Evolutionary conservation across 148 eudicot species (phyloP), one percentile per base, ranked within the genome.

Genomic region (Heliamphora exappendiculata): DNA sequence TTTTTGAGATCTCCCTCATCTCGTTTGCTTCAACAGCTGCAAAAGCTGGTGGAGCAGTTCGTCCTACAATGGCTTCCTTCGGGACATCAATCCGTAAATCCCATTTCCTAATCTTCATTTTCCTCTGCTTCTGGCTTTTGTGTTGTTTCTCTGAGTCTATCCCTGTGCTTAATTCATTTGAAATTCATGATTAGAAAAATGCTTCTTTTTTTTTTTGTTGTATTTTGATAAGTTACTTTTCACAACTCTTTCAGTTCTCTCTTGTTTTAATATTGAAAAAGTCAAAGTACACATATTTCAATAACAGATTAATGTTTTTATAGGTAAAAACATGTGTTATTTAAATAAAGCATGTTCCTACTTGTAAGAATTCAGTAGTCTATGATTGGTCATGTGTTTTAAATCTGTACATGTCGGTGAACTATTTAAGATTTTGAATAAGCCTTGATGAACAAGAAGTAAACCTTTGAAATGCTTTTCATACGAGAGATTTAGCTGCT

Each of bases 11-110:
- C 39, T 1, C 33, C 22, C 41, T 62, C 41, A 31, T 16, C n/a
- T 62, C 39, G 37, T 62, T 62, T 62, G 22, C 16, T 62, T 62
- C 41, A 33, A 33, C 33, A 62, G 41, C 49, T 39, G 44, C 76
- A 41, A 16, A 73, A 73, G 76, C 57, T 73, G 66, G 37, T 5
- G 24, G 50, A 34, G 28, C 67, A 14, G 41, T 33, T 62, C 41
- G 67, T 53, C 76, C 50, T 17, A 58, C 67, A 41, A 74, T 74
- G 76, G 76, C 37, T 58, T 74, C 76, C 54, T 42, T 74, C 19
- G 51, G 19, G 34, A 73, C 37, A 36, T 24, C 69, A 60, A 20
- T 74, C 19, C 54, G 77, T 74, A 74, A 34, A 20, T 16, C 14
- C 53, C 65, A 58, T 39, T 58, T 14, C 47, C 53, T 13, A 13